Conservation (phyloP, 192 early-diverging fungal genomes). For the Phlyctochytrium bullatum region DNA sequence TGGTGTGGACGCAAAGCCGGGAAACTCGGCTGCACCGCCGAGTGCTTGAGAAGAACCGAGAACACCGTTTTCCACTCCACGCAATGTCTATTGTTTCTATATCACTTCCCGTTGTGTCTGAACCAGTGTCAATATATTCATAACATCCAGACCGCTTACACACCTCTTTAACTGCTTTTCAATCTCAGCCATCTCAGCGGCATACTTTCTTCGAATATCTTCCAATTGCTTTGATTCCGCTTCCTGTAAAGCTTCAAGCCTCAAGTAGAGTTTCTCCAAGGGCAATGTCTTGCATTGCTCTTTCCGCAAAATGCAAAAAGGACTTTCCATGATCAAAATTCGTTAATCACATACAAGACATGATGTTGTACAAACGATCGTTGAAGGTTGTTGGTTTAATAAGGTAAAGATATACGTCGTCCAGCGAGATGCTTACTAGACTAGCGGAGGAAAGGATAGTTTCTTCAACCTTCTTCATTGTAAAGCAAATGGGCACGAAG, state of each 20-base stretch:
- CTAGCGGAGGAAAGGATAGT: slow-evolving; percentile 95
- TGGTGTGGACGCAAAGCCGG: neutral
- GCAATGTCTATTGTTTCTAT: neutral
- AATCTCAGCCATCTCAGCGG: neutral
- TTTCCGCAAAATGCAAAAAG: too few relatives aligned
- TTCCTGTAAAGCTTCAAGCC: neutral
- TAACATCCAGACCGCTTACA: neutral
- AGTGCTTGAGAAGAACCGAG: neutral
- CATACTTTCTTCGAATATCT: neutral
- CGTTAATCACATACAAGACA: too few relatives aligned
- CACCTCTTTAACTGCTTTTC: neutral
- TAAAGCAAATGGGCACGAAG: slow-evolving; percentile 86
- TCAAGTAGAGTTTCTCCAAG: neutral
- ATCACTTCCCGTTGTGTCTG: neutral
- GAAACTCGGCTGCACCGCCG: too few relatives aligned
- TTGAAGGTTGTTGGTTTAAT: too few relatives aligned
- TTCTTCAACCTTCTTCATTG: slow-evolving; percentile 95
- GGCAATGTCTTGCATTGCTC: neutral
- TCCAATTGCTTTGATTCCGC: neutral
- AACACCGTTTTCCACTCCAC: neutral
- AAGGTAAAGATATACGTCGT: too few relatives aligned
- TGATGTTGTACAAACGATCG: too few relatives aligned
- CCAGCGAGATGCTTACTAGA: too few relatives aligned
- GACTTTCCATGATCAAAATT: too few relatives aligned
- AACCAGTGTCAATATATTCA: neutral